phyloP scores from a whole-genome alignment of 805 yeast species.

The Monosporozyma servazzii region DNA sequence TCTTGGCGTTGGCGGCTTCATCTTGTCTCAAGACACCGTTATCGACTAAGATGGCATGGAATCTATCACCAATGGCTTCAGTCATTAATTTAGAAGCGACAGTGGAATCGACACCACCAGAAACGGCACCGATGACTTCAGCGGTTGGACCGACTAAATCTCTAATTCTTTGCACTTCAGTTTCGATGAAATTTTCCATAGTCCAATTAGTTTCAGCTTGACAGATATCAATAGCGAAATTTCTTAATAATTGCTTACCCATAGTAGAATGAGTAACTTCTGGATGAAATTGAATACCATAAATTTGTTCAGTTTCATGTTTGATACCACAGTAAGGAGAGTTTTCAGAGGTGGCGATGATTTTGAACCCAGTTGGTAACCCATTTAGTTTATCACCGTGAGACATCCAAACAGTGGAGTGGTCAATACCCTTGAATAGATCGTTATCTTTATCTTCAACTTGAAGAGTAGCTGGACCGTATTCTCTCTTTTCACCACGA shows the following conservation, averaged over 20 bases:
- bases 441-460: constrained; percentile 61
- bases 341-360: constrained; percentile 85
- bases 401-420: constrained; percentile 98
- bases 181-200: constrained; percentile 94
- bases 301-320: constrained; percentile 61
- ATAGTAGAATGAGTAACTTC: constrained; percentile 94
- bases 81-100: constrained; percentile 98
- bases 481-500: constrained; percentile 95
- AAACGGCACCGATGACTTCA: constrained; percentile 98
- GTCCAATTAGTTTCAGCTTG: constrained; percentile 86
- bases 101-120: constrained; percentile 99
- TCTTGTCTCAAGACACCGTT: constrained; percentile 95
- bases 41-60: constrained; percentile 96
- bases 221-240: constrained; percentile 91
- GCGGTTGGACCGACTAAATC: constrained; percentile 92
- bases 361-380: constrained; percentile 79
- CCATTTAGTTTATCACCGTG: constrained; percentile 94
- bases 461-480: constrained; percentile 87
- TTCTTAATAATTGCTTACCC: constrained; percentile 79
- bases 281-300: constrained; percentile 97
- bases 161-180: constrained; percentile 90
- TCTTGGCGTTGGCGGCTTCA: constrained; percentile 83
- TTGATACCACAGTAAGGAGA: constrained; percentile 94
- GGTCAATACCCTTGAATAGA: constrained; percentile 79
- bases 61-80: constrained; percentile 96